Percentiles rank a stretch among this genome's conserved stretches.
Evolutionary conservation across 441 rosid genomes (phyloP).

Genomic region (Pelargonium myrrhifolium): DNA sequence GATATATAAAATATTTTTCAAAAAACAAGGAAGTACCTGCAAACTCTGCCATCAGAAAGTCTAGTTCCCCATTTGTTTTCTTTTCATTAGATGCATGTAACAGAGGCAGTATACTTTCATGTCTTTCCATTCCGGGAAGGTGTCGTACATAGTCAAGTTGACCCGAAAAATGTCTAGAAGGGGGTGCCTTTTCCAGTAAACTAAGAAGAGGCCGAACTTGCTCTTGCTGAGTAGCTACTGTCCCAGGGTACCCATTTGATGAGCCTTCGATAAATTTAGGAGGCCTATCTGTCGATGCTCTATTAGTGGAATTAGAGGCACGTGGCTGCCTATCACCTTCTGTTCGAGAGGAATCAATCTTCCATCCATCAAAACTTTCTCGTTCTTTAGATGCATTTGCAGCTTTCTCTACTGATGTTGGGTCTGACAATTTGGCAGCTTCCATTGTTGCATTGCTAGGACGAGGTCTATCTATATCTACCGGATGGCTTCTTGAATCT

Average conservation of each 20-base stretch:
- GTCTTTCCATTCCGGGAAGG: slow-evolving; percentile 71
- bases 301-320: slow-evolving; percentile 35
- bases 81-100: slow-evolving; percentile 72
- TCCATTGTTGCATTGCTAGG: slow-evolving; percentile 49
- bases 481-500: slow-evolving; percentile 37
- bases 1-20: neutral
- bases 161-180: slow-evolving; percentile 76
- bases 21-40: slow-evolving; percentile 46
- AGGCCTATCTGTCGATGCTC: slow-evolving; percentile 66
- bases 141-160: slow-evolving; percentile 80
- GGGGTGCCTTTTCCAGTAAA: slow-evolving; percentile 97
- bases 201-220: slow-evolving; percentile 96
- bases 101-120: slow-evolving; percentile 77
- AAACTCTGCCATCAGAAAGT: slow-evolving; percentile 83
- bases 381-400: slow-evolving; percentile 30
- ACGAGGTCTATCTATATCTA: slow-evolving; percentile 58
- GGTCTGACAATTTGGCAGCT: slow-evolving; percentile 32
- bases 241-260: slow-evolving; percentile 49
- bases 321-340: slow-evolving; percentile 59
- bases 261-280: slow-evolving; percentile 54
- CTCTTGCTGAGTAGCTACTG: slow-evolving; percentile 46
- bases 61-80: slow-evolving; percentile 83
- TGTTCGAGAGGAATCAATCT: slow-evolving; percentile 33
- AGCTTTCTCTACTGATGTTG: slow-evolving; percentile 34
- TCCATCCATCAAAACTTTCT: slow-evolving; percentile 39